These are phyloP conservation scores for Jatropha curcas DNA, from an alignment of 345 rosid species.

Conservation along the genomic window DNA sequence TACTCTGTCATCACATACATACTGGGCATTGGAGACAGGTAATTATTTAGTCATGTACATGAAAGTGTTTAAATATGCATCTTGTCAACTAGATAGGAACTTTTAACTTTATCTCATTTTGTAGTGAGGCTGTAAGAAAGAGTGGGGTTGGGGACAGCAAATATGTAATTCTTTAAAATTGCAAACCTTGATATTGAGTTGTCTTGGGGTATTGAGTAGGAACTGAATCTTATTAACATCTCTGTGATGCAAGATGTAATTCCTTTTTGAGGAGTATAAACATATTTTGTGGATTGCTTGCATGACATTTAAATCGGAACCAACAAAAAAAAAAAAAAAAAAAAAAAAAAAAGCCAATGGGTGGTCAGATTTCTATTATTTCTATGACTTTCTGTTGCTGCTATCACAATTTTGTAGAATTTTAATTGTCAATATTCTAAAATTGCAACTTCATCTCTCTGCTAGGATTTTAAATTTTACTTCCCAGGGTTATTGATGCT, in stretches of 20 bases:
- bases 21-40: conserved; percentile 99
- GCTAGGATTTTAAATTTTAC: conserved; percentile 1
- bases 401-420: background rate
- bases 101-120: background rate
- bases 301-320: background rate
- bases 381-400: background rate
- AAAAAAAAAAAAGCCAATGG: background rate
- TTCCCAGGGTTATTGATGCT: background rate
- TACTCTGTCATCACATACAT: conserved; percentile 97
- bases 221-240: background rate
- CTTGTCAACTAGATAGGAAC: background rate
- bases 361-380: background rate
- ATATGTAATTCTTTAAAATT: background rate
- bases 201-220: background rate
- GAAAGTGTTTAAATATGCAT: background rate
- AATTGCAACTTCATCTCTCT: background rate
- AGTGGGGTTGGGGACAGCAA: background rate
- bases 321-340: background rate
- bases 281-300: background rate
- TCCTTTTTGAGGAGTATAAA: background rate
- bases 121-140: background rate
- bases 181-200: background rate
- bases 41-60: conserved; percentile 12
- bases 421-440: background rate
- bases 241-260: background rate